Conservation (phyloP, 305 asterid species). For the Withania somnifera region DNA sequence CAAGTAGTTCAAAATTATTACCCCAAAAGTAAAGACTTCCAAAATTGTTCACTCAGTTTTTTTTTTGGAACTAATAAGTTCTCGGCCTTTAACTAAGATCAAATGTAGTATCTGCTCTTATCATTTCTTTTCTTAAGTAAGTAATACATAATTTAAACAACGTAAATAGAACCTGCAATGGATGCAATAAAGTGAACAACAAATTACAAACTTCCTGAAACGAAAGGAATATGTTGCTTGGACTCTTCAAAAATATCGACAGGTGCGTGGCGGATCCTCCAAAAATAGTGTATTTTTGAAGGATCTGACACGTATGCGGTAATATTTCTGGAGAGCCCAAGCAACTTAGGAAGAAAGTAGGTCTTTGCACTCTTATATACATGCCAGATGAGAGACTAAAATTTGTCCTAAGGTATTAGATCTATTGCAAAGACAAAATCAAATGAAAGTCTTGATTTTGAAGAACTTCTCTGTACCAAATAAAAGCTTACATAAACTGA, state of each 20-base stretch:
- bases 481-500: neutral
- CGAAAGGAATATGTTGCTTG: no score
- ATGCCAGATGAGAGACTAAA: neutral
- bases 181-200: neutral
- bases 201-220: neutral
- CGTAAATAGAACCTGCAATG: neutral
- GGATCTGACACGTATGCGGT: no score
- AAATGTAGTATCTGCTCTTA: neutral
- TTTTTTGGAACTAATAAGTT: neutral
- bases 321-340: no score
- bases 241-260: no score
- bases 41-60: no score
- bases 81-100: neutral
- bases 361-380: neutral
- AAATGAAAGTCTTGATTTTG: neutral
- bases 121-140: neutral
- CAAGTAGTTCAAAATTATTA: neutral
- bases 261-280: no score
- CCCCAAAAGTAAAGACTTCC: neutral
- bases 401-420: neutral
- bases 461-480: neutral
- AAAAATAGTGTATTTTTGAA: no score
- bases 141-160: neutral
- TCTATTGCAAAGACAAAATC: neutral
- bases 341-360: neutral